These are phyloP conservation scores for Penicillium sp. DNA, from an alignment of 2,329 filamentous ascomycete genomes.

Conservation along the genomic window DNA sequence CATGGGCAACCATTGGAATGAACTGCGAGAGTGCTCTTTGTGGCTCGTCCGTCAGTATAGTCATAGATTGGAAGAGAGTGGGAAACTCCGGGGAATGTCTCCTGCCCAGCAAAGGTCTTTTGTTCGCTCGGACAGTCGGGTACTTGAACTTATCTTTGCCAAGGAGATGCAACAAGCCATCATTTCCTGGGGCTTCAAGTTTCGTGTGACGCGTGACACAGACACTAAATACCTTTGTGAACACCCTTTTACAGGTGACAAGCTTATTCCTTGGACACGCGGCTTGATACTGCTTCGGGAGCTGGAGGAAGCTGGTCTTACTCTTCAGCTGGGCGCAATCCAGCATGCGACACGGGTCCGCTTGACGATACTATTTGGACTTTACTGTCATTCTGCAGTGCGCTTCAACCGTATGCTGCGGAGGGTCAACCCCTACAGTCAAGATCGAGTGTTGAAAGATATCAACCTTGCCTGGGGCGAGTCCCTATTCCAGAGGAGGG, in stretches of 20 bases:
- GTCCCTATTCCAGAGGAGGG: constrained; percentile 28
- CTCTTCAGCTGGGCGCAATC: constrained; percentile 30
- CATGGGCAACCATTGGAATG: constrained; percentile 54
- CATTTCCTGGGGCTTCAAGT: constrained; percentile 52
- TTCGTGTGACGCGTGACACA: constrained; percentile 24
- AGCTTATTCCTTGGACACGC: constrained; percentile 40
- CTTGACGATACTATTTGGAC: constrained; percentile 38
- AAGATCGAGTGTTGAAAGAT: constrained; percentile 32
- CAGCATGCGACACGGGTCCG: constrained; percentile 36
- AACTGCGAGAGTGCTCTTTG: constrained; percentile 52
- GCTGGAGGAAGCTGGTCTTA: constrained; percentile 37
- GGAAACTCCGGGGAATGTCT: constrained; percentile 8
- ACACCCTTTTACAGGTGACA: constrained; percentile 17
- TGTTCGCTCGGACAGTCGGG: constrained; percentile 16
- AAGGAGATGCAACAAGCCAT: constrained; percentile 47
- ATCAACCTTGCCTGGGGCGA: constrained; percentile 38
- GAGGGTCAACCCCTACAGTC: constrained; percentile 34
- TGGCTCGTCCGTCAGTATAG: constrained; percentile 52
- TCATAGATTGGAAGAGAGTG: constrained; percentile 7
- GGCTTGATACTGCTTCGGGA: constrained; percentile 42
- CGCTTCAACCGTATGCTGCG: constrained; percentile 38
- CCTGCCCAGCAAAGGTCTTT: neutral
- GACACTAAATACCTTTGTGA: constrained; percentile 19
- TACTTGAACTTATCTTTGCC: constrained; percentile 45
- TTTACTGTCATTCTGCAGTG: constrained; percentile 28